Conservation (phyloP, 169 alveolate genomes). For the Cryptosporidium xiaoi region DNA sequence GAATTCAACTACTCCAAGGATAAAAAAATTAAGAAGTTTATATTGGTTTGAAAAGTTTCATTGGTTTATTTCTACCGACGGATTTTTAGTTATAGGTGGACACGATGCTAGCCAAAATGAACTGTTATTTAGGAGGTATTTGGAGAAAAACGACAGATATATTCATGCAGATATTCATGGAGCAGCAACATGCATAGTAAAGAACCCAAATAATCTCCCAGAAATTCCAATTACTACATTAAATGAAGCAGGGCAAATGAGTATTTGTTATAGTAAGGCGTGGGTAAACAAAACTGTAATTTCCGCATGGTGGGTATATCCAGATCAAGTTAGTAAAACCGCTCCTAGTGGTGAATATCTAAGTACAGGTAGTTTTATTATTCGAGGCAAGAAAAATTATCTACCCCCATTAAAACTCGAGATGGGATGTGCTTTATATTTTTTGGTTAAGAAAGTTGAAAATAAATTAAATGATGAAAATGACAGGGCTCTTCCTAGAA, state of each 20-base stretch:
- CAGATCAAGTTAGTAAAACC: constrained; percentile 94
- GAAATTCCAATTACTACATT: constrained; percentile 85
- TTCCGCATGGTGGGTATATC: constrained; percentile 97
- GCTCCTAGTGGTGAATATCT: constrained; percentile 95
- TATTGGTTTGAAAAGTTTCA: constrained; percentile 97
- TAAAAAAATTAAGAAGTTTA: constrained; percentile 85
- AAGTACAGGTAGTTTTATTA: constrained; percentile 94
- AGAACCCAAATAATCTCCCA: constrained; percentile 86
- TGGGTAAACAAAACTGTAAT: constrained; percentile 93
- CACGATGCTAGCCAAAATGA: constrained; percentile 95
- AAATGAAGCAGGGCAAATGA: constrained; percentile 87
- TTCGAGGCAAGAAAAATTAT: constrained; percentile 95
- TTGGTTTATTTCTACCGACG: constrained; percentile 95
- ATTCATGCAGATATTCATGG: constrained; percentile 98
- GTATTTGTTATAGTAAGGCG: constrained; percentile 92
- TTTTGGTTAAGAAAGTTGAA: constrained; percentile 44
- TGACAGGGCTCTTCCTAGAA: not conserved
- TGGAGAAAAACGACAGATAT: constrained; percentile 91
- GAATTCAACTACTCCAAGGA: constrained; percentile 46
- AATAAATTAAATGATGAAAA: constrained; percentile 11
- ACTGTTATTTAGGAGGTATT: constrained; percentile 91
- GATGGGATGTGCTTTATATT: constrained; percentile 92
- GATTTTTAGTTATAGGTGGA: constrained; percentile 89
- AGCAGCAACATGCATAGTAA: constrained; percentile 95
- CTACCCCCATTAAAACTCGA: constrained; percentile 91